Evolutionary conservation across 352 stramenopile species (phyloP), one percentile per base, ranked within the genome.

Genomic region (Pythium biforme): DNA sequence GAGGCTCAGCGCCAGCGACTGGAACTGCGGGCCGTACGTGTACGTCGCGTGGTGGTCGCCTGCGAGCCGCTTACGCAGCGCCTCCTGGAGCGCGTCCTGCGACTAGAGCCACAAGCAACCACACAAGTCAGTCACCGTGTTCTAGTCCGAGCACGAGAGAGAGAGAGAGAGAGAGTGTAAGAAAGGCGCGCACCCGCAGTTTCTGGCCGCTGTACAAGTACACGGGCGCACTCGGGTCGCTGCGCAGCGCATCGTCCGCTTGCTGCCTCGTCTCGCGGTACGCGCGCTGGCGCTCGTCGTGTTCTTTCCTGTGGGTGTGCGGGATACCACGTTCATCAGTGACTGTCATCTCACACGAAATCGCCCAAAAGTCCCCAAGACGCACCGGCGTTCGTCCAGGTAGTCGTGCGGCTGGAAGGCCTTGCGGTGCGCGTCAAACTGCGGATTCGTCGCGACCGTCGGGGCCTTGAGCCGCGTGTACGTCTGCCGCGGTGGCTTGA

Each of bases 141-240:
- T n/a, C n/a, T n/a, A n/a, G n/a, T n/a, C n/a, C n/a, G n/a, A n/a
- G n/a, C n/a, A n/a, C n/a, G n/a, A n/a, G n/a, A 3, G 23, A 50
- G 43, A 31, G 8, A 50, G 15, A 10, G n/a, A 27, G 6, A 17
- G 4, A 8, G 10, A 27, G 7, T 27, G 43, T 19, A 15, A 3
- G 3, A 50, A 26, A 19, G 2, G 20, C 29, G 8, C 70, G 55
- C 70, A 92, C 83, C 53, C 83, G 73, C 11, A 96, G 74, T 52
- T 90, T 93, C 63, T 97, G 90, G 4, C 85, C 81, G 56, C 83
- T 94, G 74, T 97, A 97, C 67, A 94, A 81, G 63, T 91, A 96
- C 19, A 91, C 71, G 17, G 78, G 80, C 8, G 33, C 20, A 23
- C 29, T 33, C 12, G 37, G 27, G 45, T 54, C 34, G 8, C 10